Evolutionary conservation across 2,329 filamentous ascomycete genomes (phyloP), one percentile per base, ranked within the genome.

Genomic region (Penicillium thymicola): DNA sequence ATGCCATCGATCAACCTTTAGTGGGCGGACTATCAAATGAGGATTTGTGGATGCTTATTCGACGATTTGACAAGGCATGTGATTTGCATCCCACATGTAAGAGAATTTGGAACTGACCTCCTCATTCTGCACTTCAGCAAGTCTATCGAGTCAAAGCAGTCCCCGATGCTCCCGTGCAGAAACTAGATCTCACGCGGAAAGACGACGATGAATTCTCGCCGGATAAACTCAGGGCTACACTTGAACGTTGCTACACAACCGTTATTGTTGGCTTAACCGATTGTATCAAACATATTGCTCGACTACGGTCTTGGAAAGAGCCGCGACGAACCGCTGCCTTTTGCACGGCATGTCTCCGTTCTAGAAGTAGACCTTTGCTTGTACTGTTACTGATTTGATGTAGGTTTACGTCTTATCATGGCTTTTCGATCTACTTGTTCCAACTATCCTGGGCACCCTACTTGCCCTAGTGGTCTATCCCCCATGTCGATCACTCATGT

Each of bases 191-290:
- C 57, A 90, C 92, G 64, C 87, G 90, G 54, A 87, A 89, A 5
- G 87, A 92, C 38, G 87, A 93, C 52, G 90, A 94, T 63, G 88
- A 92, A 55, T 94, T 94, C 70, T 90, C 88, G 0, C 90, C 90
- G 0, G 90, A 94, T 67, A 94, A 94, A 75, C 77, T 95, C 43
- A 82, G 90, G 11, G 84, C 87, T 2, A 91, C 89, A 51, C 70
- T 94, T 4, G 91, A 95, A 73, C 81, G 91, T 14, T 76, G 94
- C 11, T 95, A 95, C 70, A 92, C 91, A 81, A 90, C 88, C 0
- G 84, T 95, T 0, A 78, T 88, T 8, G 82, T 92, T 47, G 81
- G 85, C 14, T 44, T 91, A 13, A 81, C 91, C 42, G 81, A 78
- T 0, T 81, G 84, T 16, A 82, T 83, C 58, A 93, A 94, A 66